Percentiles rank a stretch among this genome's conserved stretches.
phyloP scores from a whole-genome alignment of 176 grass and related monocot species.

The Avena insularis region DNA sequence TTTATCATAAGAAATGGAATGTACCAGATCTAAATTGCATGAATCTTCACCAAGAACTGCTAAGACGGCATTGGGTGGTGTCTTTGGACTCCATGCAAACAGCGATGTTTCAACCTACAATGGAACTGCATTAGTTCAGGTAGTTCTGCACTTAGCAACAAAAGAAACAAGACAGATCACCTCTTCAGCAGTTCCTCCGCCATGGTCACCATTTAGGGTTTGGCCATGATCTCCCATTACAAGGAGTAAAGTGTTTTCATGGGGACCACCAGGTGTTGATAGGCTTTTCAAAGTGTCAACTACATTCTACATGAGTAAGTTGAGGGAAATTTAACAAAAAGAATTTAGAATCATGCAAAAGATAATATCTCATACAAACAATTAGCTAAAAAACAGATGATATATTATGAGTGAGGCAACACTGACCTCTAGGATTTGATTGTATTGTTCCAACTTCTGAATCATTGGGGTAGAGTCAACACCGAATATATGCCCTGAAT shows the following conservation, averaged over 20 bases:
- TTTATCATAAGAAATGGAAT: constrained; percentile 29
- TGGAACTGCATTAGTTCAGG: constrained; percentile 37
- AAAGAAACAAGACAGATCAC: constrained; percentile 51
- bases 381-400: constrained; percentile 16
- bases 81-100: constrained; percentile 83
- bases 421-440: constrained; percentile 75
- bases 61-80: constrained; percentile 64
- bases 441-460: constrained; percentile 94
- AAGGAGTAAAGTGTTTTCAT: constrained; percentile 91
- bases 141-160: constrained; percentile 19
- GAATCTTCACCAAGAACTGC: constrained; percentile 71
- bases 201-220: constrained; percentile 98
- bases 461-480: constrained; percentile 92
- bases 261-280: constrained; percentile 66
- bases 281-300: constrained; percentile 70
- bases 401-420: constrained; percentile 9
- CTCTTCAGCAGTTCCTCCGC: constrained; percentile 93
- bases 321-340: background rate
- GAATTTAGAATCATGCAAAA: background rate
- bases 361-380: background rate
- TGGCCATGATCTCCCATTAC: constrained; percentile 99
- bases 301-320: constrained; percentile 60
- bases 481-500: constrained; percentile 98
- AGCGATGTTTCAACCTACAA: constrained; percentile 88
- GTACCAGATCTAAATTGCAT: constrained; percentile 78